Base-by-base conservation (phyloP, 1,139 yeast genomes). In the Taphrina flavorubra region DNA sequence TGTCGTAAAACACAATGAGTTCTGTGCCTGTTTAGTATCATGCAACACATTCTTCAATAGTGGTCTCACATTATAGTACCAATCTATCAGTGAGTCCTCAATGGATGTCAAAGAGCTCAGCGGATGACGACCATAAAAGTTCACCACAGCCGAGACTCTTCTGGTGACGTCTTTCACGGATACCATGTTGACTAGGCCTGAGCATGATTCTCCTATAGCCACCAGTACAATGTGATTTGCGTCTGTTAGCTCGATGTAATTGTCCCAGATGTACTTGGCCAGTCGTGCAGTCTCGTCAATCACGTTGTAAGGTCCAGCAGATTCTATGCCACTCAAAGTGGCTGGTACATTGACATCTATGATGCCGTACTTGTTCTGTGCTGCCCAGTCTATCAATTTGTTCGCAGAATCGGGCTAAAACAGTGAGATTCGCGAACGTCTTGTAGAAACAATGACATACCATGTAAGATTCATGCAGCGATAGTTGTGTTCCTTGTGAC, bases 141-240 rank as follows among this genome's bases (percentile, higher is more conserved):
- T 64, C 20, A 68, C 55, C 31, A 68, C 56, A 8, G 65, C 67
- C 16, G 56, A 39, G 25, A 68, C 70, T 10, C 60, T 60, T 25
- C 58, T 42, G 56, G 55, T 51, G 47, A 68, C 70, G 20, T 65
- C 46, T n/a, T 61, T 55, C 31, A 63, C 56, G n/a, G 68, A 63
- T 68, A 89, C 85, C 42, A 94, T 80, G 78, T 92, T 96, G 1
- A 92, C 95, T 56, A 92, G 84, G 0, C 97, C 90, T 66, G 90
- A 87, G 75, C 90, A 90, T 0, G 97, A 87, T 72, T 91, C 96
- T 51, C 99, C 99, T 71, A 89, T 85, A 1, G 98, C 98, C 49
- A 92, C 84, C 76, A 94, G 87, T 0, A 91, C 87, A 63, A 95
- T 77, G 73, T 89, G 89, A 61, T 85, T 81, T 65, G 90, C 85